These are phyloP conservation scores for Zygoascus flipseniorum DNA, from an alignment of 805 yeast genomes.

Conservation along the genomic window DNA sequence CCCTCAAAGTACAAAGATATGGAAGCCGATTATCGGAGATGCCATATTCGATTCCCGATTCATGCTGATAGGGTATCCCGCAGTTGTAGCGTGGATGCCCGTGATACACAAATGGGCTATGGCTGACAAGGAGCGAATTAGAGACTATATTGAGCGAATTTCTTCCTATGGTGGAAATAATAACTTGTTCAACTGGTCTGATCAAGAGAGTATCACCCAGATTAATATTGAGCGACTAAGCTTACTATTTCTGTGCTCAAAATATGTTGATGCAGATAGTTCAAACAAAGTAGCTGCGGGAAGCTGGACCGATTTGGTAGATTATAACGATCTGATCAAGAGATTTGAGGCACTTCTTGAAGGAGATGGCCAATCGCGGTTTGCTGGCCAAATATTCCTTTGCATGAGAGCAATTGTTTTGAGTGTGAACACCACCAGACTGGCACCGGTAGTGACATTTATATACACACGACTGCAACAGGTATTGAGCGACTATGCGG, in stretches of 20 bases:
- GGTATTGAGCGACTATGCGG: conserved; percentile 25
- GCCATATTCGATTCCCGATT: conserved; percentile 52
- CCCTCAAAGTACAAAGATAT: conserved; percentile 32
- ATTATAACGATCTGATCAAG: conserved; percentile 40
- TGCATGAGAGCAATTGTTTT: conserved; percentile 59
- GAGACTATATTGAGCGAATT: conserved; percentile 38
- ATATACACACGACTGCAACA: conserved; percentile 53
- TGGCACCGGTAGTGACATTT: conserved; percentile 60
- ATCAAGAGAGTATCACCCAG: conserved; percentile 51
- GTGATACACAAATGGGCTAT: conserved; percentile 57
- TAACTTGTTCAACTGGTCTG: conserved; percentile 43
- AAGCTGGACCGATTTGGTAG: conserved; percentile 18
- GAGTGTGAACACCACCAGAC: conserved; percentile 53
- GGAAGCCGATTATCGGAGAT: conserved; percentile 63
- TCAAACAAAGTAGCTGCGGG: conserved; percentile 39
- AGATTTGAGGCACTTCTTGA: conserved; percentile 38
- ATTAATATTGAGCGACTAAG: conserved; percentile 53
- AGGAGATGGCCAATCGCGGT: background rate
- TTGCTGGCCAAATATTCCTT: conserved; percentile 38
- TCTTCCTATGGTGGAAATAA: conserved; percentile 45
- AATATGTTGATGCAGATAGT: conserved; percentile 21
- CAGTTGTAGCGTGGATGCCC: conserved; percentile 40
- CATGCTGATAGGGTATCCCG: conserved; percentile 32
- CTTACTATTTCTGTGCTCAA: conserved; percentile 54
- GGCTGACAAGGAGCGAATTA: conserved; percentile 51